Evolutionary conservation across 306 rosid genomes (phyloP).

Genomic region (Sesbania bispinosa): DNA sequence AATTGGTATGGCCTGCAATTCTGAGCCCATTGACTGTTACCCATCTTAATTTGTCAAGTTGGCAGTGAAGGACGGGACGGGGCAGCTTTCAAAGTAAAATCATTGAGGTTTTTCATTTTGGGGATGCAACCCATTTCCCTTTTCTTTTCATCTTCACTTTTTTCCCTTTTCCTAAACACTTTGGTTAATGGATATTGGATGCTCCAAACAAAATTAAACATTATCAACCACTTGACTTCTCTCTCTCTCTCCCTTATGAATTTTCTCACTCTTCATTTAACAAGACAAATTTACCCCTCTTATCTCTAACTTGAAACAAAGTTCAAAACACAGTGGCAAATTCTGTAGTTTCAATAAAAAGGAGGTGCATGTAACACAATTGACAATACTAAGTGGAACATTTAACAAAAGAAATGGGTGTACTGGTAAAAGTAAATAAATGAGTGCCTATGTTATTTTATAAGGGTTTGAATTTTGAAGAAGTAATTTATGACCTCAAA

Average conservation of each 20-base stretch:
- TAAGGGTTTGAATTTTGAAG: too few species aligned
- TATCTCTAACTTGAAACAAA: background rate
- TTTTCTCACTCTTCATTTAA: background rate
- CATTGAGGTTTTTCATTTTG: conserved; percentile 31
- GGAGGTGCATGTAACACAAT: background rate
- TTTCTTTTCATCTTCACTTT: conserved; percentile 24
- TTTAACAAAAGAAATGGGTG: background rate
- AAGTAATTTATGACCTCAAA: too few species aligned
- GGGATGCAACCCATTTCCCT: conserved; percentile 31
- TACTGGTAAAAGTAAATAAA: background rate
- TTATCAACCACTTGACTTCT: background rate
- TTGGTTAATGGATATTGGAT: background rate
- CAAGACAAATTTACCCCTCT: background rate
- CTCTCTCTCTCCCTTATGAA: background rate
- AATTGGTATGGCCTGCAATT: conserved; percentile 43
- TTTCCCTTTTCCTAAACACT: background rate
- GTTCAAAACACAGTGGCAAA: background rate
- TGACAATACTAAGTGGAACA: background rate
- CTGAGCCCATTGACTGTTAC: conserved; percentile 59
- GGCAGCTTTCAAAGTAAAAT: conserved; percentile 50
- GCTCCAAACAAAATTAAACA: background rate
- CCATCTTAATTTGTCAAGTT: conserved; percentile 61
- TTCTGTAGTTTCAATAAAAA: background rate
- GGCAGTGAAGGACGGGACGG: conserved; percentile 39
- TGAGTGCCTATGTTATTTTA: background rate